Evolutionary conservation across 768 basidiomycete genomes (phyloP).

Genomic region (Tricholoma furcatifolium): DNA sequence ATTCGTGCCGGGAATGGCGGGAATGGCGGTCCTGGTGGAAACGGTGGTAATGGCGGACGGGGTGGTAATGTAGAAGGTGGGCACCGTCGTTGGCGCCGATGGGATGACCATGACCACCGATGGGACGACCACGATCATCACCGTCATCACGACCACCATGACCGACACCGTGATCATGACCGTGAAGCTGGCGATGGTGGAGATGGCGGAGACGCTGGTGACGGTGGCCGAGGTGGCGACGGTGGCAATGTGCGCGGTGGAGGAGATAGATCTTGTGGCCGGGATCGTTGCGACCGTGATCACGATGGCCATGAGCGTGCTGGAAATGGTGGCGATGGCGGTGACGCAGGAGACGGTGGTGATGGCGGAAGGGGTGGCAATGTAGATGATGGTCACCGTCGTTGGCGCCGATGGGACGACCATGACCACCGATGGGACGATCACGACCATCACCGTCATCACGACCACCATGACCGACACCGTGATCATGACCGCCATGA

Average conservation of each 20-base stretch:
- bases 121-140: neutral
- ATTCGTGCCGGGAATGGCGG: neutral
- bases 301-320: neutral
- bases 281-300: neutral
- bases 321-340: neutral
- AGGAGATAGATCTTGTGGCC: neutral
- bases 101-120: neutral
- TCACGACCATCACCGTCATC: neutral
- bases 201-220: neutral
- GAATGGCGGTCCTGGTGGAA: neutral
- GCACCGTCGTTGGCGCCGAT: neutral
- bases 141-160: neutral
- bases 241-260: constrained; percentile 1
- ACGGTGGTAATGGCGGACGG: neutral
- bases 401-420: neutral
- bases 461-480: neutral
- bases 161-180: neutral
- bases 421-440: neutral
- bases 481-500: neutral
- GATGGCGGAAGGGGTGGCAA: neutral
- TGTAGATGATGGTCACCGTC: neutral
- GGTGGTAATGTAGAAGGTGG: neutral
- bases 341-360: neutral
- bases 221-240: neutral
- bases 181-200: neutral